A percentile compares a stretch with the other conserved stretches of the same genome.
These are phyloP conservation scores for Podospora appendiculata DNA, from an alignment of 495 filamentous ascomycete species.

Conservation along the genomic window DNA sequence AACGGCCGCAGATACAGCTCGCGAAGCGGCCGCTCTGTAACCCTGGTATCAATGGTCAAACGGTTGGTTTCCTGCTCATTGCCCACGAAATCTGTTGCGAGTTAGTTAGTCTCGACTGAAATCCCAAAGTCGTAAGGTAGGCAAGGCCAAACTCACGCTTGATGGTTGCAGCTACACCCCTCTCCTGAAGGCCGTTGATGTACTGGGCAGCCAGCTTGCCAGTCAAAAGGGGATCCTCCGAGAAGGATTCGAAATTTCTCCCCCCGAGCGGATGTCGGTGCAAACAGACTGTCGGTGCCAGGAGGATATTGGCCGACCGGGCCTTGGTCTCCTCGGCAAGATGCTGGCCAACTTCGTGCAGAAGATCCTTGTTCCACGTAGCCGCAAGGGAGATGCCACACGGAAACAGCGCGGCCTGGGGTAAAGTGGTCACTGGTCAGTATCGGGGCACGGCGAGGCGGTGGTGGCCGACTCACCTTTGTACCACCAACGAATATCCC, in stretches of 20 bases:
- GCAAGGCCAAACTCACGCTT: conserved; percentile 47
- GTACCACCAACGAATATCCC: conserved; percentile 56
- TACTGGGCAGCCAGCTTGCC: conserved; percentile 68
- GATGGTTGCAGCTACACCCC: conserved; percentile 67
- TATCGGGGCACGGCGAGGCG: conserved; percentile 27
- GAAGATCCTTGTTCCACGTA: conserved; percentile 67
- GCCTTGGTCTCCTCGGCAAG: conserved; percentile 66
- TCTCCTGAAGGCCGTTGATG: conserved; percentile 66
- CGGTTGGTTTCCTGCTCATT: conserved; percentile 83
- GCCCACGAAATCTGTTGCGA: conserved; percentile 56
- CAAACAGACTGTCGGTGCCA: conserved; percentile 77
- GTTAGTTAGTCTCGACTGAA: conserved; percentile 14
- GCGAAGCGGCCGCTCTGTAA: conserved; percentile 65
- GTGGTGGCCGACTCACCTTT: conserved; percentile 32
- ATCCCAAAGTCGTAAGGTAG: conserved; percentile 1
- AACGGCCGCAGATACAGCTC: conserved; percentile 82
- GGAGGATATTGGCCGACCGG: conserved; percentile 63
- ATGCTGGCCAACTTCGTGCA: conserved; percentile 59
- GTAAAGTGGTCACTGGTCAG: conserved; percentile 21
- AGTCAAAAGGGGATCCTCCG: conserved; percentile 73
- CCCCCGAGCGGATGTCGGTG: conserved; percentile 77
- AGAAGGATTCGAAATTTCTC: conserved; percentile 81
- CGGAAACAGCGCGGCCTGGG: conserved; percentile 62
- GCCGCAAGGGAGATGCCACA: conserved; percentile 71
- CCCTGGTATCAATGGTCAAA: conserved; percentile 60